Base-by-base conservation (phyloP, 192 early-diverging fungal species). In the Geranomyces variabilis region DNA sequence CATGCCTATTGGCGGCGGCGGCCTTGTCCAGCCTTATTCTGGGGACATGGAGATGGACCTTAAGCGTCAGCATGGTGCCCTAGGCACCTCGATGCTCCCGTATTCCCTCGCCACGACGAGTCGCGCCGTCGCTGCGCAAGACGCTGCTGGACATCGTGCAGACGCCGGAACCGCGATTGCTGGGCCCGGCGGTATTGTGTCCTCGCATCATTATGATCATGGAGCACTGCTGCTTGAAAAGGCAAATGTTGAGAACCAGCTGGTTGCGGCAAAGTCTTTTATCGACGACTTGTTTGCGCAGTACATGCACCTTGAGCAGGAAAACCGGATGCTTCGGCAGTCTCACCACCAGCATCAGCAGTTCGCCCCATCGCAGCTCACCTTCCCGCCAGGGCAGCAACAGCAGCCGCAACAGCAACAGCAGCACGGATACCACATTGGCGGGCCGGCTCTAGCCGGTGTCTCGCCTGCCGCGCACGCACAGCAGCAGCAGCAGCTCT, bases 241-340 rank as follows among this genome's bases (percentile, higher is more conserved):
- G 21, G n/a, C 33, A 1, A 36, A 22, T 1, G 48, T 71, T 34
- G 60, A 63, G 48, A 51, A 44, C n/a, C 70, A 74, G 43, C 56
- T 74, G 17, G 34, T 67, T n/a, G 55, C 72, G 5, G 58, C 63
- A 15, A 74, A 67, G 55, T 22, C 26, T 8, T 74, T 58, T 33
- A 65, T 66, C 30, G 64, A 74, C 34, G 53, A 60, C 36, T 34
- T 66, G 48, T 66, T 67, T 33, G 22, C 26, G 13, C 64, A 51
- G 19, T 60, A 60, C 34, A 12, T 60, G 0, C 53, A 33, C 44
- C 41, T 74, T 0, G 64, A 74, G 44, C 63, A 59, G 19, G 64
- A 74, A 46, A 66, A 74, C 30, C 64, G 56, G 15, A 19, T 60
- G 21, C 55, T 67, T 9, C 63, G 66, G 19, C 51, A 74, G 68